A percentile compares a stretch with the other conserved stretches of the same genome.
phyloP scores from a whole-genome alignment of 2,329 filamentous ascomycete genomes.

The Colletotrichum liaoningense region DNA sequence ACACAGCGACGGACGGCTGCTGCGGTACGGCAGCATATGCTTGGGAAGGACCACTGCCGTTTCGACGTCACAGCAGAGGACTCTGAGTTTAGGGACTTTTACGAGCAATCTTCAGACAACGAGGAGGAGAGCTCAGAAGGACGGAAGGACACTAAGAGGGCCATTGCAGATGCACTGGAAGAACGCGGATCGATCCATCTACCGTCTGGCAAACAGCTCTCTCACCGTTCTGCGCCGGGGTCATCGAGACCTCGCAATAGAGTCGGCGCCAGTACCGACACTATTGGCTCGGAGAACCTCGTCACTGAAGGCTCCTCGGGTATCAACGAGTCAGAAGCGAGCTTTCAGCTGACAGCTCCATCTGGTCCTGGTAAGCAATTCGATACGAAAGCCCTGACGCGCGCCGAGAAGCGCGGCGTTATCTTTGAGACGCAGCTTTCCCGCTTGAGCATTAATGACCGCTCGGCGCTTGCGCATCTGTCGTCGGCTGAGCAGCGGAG shows the following conservation, averaged over 20 bases:
- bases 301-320: background rate
- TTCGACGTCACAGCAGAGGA: conserved; percentile 49
- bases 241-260: background rate
- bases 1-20: conserved; percentile 53
- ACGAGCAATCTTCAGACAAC: conserved; percentile 40
- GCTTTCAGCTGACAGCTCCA: background rate
- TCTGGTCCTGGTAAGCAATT: background rate
- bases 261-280: background rate
- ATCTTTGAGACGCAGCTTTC: conserved; percentile 40
- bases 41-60: conserved; percentile 58
- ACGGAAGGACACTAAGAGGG: background rate
- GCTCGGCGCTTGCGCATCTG: conserved; percentile 43
- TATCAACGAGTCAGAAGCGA: conserved; percentile 1
- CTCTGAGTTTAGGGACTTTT: conserved; percentile 56
- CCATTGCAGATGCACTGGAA: conserved; percentile 12
- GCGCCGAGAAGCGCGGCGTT: conserved; percentile 32
- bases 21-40: conserved; percentile 64
- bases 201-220: conserved; percentile 50
- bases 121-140: background rate
- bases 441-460: conserved; percentile 42
- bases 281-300: background rate
- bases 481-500: conserved; percentile 43
- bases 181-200: conserved; percentile 46
- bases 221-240: conserved; percentile 38
- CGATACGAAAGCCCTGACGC: conserved; percentile 4